These are phyloP conservation scores for Leptodontidium sp. DNA, from an alignment of 2,329 filamentous ascomycete genomes.

Conservation along the genomic window DNA sequence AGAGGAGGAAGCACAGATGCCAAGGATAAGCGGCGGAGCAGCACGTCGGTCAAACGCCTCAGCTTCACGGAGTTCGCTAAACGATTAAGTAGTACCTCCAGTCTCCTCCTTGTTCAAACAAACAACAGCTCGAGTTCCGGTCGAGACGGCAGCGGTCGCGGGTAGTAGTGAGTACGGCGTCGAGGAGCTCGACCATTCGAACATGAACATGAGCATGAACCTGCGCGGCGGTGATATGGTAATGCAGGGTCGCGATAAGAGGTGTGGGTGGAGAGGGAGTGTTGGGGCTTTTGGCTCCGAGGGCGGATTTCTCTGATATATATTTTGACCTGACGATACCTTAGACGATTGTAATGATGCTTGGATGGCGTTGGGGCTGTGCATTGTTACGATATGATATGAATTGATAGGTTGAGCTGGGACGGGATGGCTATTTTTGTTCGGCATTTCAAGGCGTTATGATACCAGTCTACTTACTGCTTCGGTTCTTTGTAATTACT, in stretches of 20 bases:
- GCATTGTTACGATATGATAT: neutral
- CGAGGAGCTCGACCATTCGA: conserved; percentile 21
- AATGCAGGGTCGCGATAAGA: conserved; percentile 45
- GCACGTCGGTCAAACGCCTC: conserved; percentile 63
- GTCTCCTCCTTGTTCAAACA: conserved; percentile 65
- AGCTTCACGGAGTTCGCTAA: conserved; percentile 70
- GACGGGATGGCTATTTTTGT: neutral
- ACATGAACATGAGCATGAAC: neutral
- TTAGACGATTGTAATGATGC: conserved; percentile 19
- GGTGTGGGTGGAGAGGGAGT: conserved; percentile 65
- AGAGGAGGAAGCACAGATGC: conserved; percentile 30
- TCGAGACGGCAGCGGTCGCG: conserved; percentile 36
- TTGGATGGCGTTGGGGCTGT: conserved; percentile 10
- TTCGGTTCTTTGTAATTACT: neutral
- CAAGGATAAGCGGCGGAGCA: conserved; percentile 58
- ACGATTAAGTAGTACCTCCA: conserved; percentile 67
- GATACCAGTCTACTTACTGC: conserved; percentile 21
- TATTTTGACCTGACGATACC: conserved; percentile 1
- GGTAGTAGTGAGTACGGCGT: conserved; percentile 40
- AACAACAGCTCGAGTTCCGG: conserved; percentile 52
- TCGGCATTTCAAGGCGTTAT: conserved; percentile 17
- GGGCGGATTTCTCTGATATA: conserved; percentile 60
- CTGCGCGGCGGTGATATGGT: conserved; percentile 19
- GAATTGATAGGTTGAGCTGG: neutral
- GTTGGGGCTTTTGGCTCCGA: conserved; percentile 62